Percentiles rank a stretch among this genome's conserved stretches.
These are phyloP conservation scores for Cladosporium cucumerinum DNA, from an alignment of 2,329 filamentous ascomycete genomes.

Conservation along the genomic window DNA sequence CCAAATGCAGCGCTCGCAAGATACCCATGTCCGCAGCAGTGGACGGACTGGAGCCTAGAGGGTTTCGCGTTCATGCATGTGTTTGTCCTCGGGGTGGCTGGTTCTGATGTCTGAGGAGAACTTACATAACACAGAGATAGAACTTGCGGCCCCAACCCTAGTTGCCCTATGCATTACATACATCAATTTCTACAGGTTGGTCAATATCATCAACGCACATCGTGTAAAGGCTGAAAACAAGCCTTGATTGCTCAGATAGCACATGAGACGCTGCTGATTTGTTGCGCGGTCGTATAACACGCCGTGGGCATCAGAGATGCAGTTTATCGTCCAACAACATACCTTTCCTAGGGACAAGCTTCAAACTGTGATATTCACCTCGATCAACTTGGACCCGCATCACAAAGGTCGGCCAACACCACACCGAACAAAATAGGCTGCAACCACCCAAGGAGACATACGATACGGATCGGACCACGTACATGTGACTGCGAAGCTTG, in stretches of 20 bases:
- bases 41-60: not conserved
- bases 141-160: not conserved
- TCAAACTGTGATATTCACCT: too few relatives aligned
- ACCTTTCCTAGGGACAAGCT: not conserved
- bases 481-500: not conserved
- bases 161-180: not conserved
- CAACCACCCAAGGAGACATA: too few relatives aligned
- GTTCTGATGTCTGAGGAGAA: not conserved
- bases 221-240: not conserved
- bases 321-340: not conserved
- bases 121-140: not conserved
- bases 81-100: not conserved
- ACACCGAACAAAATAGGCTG: too few relatives aligned
- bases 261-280: not conserved
- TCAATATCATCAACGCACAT: not conserved
- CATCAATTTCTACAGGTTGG: not conserved
- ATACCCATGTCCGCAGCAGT: not conserved
- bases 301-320: not conserved
- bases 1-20: not conserved
- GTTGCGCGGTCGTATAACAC: not conserved
- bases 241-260: not conserved
- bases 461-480: not conserved
- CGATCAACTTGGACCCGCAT: too few relatives aligned
- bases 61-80: not conserved
- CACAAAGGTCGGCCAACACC: too few relatives aligned